These are phyloP conservation scores for Coprinopsis cinerea DNA, from an alignment of 768 basidiomycete species.

Conservation along the genomic window DNA sequence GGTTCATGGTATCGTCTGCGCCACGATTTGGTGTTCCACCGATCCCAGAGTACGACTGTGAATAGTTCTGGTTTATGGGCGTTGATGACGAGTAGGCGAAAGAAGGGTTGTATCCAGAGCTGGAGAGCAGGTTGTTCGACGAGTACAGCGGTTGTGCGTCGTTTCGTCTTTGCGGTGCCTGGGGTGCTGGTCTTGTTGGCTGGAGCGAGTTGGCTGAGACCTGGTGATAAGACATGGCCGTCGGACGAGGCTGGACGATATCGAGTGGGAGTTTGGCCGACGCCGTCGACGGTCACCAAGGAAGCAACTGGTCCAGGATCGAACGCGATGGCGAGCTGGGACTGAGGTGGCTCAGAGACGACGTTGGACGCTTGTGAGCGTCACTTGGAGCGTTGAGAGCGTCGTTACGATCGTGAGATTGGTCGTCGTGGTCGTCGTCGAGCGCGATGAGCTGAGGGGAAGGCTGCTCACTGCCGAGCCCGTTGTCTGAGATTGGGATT, in stretches of 20 bases:
- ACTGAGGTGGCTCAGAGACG: background rate
- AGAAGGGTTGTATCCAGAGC: slow-evolving; percentile 53
- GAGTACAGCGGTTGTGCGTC: slow-evolving; percentile 33
- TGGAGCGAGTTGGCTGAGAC: slow-evolving; percentile 54
- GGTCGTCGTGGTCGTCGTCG: slow-evolving; percentile 12
- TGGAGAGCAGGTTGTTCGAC: slow-evolving; percentile 38
- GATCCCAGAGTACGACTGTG: slow-evolving; percentile 75
- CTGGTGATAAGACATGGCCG: slow-evolving; percentile 33
- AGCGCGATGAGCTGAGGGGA: background rate
- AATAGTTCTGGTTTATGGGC: slow-evolving; percentile 45
- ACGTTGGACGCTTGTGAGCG: background rate
- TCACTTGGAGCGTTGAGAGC: background rate
- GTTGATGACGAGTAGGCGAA: slow-evolving; percentile 40
- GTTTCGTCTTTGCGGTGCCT: slow-evolving; percentile 50
- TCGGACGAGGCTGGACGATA: background rate
- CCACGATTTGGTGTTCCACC: slow-evolving; percentile 70
- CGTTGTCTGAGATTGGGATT: slow-evolving; percentile 12
- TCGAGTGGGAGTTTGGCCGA: background rate
- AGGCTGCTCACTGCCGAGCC: background rate
- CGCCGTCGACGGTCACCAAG: slow-evolving; percentile 3
- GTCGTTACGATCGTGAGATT: slow-evolving; percentile 2
- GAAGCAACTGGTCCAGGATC: background rate
- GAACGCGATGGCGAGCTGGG: background rate
- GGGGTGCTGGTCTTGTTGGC: slow-evolving; percentile 74
- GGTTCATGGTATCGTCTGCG: slow-evolving; percentile 25